Evolutionary conservation across 2,329 filamentous ascomycete species (phyloP).

Genomic region (Mollisiaceae sp.): DNA sequence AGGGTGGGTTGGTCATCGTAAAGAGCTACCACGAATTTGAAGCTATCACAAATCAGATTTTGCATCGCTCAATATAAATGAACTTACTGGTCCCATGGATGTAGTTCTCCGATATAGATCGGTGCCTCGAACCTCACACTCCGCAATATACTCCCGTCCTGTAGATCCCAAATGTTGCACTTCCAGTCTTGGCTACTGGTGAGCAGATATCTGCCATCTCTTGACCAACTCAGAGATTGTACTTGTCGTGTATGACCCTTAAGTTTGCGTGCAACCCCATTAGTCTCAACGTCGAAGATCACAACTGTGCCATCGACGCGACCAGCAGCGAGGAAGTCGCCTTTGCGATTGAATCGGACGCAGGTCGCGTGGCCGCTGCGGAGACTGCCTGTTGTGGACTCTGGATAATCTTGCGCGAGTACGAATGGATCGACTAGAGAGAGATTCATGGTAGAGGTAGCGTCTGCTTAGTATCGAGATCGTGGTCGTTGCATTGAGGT

Average conservation of each 20-base stretch:
- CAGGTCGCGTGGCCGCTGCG: slow-evolving; percentile 71
- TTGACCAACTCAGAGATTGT: slow-evolving; percentile 93
- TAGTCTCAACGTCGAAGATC: slow-evolving; percentile 97
- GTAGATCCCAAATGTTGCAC: slow-evolving; percentile 92
- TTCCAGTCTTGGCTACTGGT: slow-evolving; percentile 97
- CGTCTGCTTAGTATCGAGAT: neutral
- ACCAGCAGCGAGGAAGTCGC: slow-evolving; percentile 93
- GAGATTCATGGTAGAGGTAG: slow-evolving; percentile 64
- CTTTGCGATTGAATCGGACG: slow-evolving; percentile 88
- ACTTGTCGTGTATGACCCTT: slow-evolving; percentile 93
- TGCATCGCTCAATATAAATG: neutral
- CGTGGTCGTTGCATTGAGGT: neutral
- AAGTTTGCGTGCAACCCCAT: slow-evolving; percentile 92
- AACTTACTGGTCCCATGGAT: slow-evolving; percentile 84
- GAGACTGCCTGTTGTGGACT: slow-evolving; percentile 85
- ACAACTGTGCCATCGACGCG: slow-evolving; percentile 93
- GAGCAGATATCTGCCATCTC: slow-evolving; percentile 86
- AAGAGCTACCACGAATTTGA: slow-evolving; percentile 86
- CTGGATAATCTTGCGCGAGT: slow-evolving; percentile 81
- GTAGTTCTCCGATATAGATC: slow-evolving; percentile 93
- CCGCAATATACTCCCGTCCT: slow-evolving; percentile 70
- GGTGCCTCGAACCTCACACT: slow-evolving; percentile 91
- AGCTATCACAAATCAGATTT: slow-evolving; percentile 50
- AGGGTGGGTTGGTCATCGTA: slow-evolving; percentile 93
- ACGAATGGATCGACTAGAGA: slow-evolving; percentile 75